phyloP scores from a whole-genome alignment of 495 filamentous ascomycete genomes.

The Annulohypoxylon nitens region DNA sequence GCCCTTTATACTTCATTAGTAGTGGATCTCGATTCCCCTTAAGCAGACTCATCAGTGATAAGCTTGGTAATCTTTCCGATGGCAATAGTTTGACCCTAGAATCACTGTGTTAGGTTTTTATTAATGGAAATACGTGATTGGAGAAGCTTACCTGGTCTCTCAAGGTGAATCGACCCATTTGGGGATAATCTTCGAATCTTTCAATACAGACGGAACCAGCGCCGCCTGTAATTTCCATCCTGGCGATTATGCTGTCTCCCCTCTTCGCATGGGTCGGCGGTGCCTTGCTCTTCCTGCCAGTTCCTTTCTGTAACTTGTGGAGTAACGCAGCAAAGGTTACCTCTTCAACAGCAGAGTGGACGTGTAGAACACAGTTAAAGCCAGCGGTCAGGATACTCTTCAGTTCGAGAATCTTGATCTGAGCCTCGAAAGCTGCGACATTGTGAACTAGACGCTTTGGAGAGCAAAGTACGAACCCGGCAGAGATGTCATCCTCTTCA shows the following conservation, averaged over 20 bases:
- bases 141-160: slow-evolving; percentile 80
- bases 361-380: slow-evolving; percentile 91
- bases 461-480: slow-evolving; percentile 95
- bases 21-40: slow-evolving; percentile 12
- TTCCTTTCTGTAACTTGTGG: slow-evolving; percentile 97
- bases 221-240: slow-evolving; percentile 85
- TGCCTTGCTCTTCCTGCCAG: slow-evolving; percentile 91
- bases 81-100: slow-evolving; percentile 89
- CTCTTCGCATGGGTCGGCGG: slow-evolving; percentile 92
- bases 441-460: slow-evolving; percentile 91
- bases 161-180: slow-evolving; percentile 94
- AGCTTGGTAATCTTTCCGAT: slow-evolving; percentile 97
- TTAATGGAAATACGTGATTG: slow-evolving; percentile 25
- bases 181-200: slow-evolving; percentile 91
- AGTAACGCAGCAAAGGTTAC: slow-evolving; percentile 87
- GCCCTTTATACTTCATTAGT: slow-evolving; percentile 15
- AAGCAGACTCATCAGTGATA: slow-evolving; percentile 55
- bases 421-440: slow-evolving; percentile 91
- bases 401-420: slow-evolving; percentile 94
- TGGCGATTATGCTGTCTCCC: slow-evolving; percentile 93
- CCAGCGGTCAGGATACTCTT: slow-evolving; percentile 87
- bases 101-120: slow-evolving; percentile 40
- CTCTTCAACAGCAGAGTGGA: slow-evolving; percentile 96
- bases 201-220: slow-evolving; percentile 92
- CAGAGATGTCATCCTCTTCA: slow-evolving; percentile 96